Base-by-base conservation (phyloP, 2,329 filamentous ascomycete genomes). In the Thermothelomyces thermophilus region DNA sequence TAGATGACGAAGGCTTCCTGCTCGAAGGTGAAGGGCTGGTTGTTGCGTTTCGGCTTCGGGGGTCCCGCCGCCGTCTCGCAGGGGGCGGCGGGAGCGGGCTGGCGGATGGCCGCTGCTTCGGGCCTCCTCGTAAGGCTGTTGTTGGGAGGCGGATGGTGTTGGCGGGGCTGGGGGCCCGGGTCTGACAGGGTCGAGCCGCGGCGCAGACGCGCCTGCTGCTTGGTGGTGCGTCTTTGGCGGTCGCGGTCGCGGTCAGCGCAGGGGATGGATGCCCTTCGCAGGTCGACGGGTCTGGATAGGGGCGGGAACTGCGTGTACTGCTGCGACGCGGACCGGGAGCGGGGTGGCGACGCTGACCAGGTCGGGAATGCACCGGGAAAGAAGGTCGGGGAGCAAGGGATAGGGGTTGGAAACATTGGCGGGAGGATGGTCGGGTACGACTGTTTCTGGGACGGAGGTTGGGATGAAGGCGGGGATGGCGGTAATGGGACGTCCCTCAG, bases 1-100 rank as follows among this genome's bases (percentile, higher is more conserved):
- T 60, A 61, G 30, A 57, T 55, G n/a, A 60, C 30, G 35, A 59
- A 61, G 6, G 48, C 41, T 2, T 55, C 46, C 9, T 61, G 54
- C 10, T 59, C 50, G 9, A 48, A 37, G 1, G 53, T 57, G 51
- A 59, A 60, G 1, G 50, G 44, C 1, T 46, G 31, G 37, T 61
- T 61, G 46, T 50, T 54, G 28, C 51, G 46, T 30, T 49, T 56
- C 6, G 13, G 33, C 14, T 35, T 35, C 5, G 16, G 35, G 6
- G 35, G 35, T 17, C 5, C 24, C 24, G 24, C 9, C 24, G 24
- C 24, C 24, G 9, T 26, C 24, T 26, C 24, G 9, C 24, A 26
- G 24, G 24, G 9, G 24, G 9, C 9, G 24, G 9, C 9, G 24
- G 24, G 24, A 5, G 24, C 24, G 24, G 5, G 24, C 9, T 26